Evolutionary conservation across 1,284 basidiomycete genomes (phyloP), one percentile per base, ranked within the genome.

Genomic region (Fistulina hepatica): DNA sequence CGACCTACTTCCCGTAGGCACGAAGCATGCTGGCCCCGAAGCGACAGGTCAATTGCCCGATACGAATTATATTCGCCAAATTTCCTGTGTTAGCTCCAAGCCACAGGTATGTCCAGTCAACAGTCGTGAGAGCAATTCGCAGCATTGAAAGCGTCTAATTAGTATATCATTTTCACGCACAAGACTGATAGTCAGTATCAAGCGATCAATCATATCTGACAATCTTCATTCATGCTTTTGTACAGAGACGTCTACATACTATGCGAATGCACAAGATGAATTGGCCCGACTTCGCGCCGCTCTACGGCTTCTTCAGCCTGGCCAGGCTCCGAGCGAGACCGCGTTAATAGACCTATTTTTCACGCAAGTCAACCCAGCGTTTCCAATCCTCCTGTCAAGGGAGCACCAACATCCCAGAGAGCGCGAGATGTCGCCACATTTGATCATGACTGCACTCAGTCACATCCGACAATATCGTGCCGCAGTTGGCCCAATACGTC

Each of bases 141-240:
- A 44, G 15, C 20, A 21, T 23, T 10, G 25, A 33, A 41, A 33
- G 39, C 25, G 21, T 13, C 34, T 25, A 8, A 17, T 30, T 13
- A 50, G 41, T 50, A 50, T 28, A 46, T 50, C n/a, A 48, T 50
- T 21, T 50, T 50, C 35, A 45, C 32, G 17, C 43, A 48, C 23
- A 44, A 39, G 21, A 34, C 42, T 19, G 39, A 37, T 16, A 44
- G 44, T 47, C 19, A 4, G 45, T 36, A 10, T 28, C n/a, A 21
- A 20, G 10, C 19, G 15, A 2, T 16, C 9, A 16, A 10, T 24
- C 22, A 16, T 9, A 6, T 22, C 10, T 5, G 28, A 6, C 26
- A 9, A 11, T 15, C 21, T 16, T 8, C 10, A 21, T 8, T n/a
- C n/a, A n/a, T n/a, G n/a, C n/a, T n/a, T n/a, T n/a, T n/a, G n/a